Conservation (phyloP, 2,329 filamentous ascomycete genomes). For the Neurospora crassa region DNA sequence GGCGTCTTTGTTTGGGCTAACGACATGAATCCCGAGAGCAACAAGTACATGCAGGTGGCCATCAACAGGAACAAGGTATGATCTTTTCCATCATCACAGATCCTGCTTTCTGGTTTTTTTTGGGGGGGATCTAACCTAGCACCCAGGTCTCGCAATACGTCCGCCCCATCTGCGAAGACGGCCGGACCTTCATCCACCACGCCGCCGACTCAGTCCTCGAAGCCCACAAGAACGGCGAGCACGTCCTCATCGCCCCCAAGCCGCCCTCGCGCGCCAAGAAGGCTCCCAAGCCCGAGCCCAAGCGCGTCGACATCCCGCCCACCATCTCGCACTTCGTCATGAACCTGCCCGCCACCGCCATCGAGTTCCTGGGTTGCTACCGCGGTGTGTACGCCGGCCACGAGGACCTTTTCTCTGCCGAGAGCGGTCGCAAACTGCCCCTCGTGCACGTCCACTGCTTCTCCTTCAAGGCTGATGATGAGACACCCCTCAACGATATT, state of each 20-base stretch:
- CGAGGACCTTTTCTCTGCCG: conserved; percentile 55
- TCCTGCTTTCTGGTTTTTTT: background rate
- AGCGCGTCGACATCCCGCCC: conserved; percentile 45
- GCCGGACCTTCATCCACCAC: conserved; percentile 65
- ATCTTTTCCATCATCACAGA: conserved; percentile 5
- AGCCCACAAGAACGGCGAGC: conserved; percentile 40
- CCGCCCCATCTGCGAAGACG: conserved; percentile 71
- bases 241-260: conserved; percentile 43
- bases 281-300: conserved; percentile 9
- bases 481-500: conserved; percentile 53
- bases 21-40: conserved; percentile 90
- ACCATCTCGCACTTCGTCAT: conserved; percentile 93
- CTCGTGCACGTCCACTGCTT: conserved; percentile 95
- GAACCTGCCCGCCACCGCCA: conserved; percentile 88
- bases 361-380: conserved; percentile 70
- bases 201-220: conserved; percentile 53
- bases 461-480: conserved; percentile 69
- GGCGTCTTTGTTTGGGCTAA: conserved; percentile 93
- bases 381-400: conserved; percentile 70
- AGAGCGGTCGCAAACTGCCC: conserved; percentile 48
- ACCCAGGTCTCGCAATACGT: conserved; percentile 57
- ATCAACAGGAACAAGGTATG: conserved; percentile 69
- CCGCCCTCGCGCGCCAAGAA: conserved; percentile 24
- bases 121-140: conserved; percentile 10
- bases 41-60: conserved; percentile 59